phyloP scores from a whole-genome alignment of 169 alveolate species.

The Babesia bovis region DNA sequence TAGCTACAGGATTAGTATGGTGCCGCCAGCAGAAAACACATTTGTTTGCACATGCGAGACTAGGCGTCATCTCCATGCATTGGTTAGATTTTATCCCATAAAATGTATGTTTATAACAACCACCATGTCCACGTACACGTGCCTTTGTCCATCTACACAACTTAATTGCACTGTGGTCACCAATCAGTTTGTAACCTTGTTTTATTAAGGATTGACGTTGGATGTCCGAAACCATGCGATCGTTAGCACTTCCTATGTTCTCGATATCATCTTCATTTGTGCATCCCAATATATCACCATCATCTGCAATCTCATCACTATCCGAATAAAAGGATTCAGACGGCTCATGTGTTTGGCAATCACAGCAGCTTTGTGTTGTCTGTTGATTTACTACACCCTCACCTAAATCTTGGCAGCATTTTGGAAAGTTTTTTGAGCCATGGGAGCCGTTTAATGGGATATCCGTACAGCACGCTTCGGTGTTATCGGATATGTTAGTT shows the following conservation, averaged over 20 bases:
- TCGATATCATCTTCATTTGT: slow-evolving; percentile 67
- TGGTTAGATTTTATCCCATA: slow-evolving; percentile 87
- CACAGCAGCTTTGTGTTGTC: neutral
- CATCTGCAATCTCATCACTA: slow-evolving; percentile 1
- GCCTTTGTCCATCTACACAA: slow-evolving; percentile 89
- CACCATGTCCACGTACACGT: slow-evolving; percentile 85
- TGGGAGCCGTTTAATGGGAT: neutral
- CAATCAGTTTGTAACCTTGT: slow-evolving; percentile 83
- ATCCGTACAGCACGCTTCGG: neutral
- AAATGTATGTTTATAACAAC: slow-evolving; percentile 89
- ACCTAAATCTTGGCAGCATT: neutral
- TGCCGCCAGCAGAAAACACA: slow-evolving; percentile 92
- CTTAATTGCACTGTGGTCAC: slow-evolving; percentile 89
- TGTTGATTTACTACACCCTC: neutral
- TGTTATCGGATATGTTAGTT: neutral
- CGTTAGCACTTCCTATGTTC: slow-evolving; percentile 37
- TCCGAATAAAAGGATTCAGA: slow-evolving; percentile 4
- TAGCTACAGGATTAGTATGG: slow-evolving; percentile 87
- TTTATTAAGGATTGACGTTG: slow-evolving; percentile 67
- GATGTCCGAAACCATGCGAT: slow-evolving; percentile 65
- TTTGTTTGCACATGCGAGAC: slow-evolving; percentile 90
- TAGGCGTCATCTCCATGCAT: slow-evolving; percentile 90
- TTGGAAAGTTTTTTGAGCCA: neutral
- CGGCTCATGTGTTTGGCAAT: too few relatives aligned
- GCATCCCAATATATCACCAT: neutral